phyloP scores from a whole-genome alignment of 1,284 basidiomycete species.

The Schizophyllum commune region DNA sequence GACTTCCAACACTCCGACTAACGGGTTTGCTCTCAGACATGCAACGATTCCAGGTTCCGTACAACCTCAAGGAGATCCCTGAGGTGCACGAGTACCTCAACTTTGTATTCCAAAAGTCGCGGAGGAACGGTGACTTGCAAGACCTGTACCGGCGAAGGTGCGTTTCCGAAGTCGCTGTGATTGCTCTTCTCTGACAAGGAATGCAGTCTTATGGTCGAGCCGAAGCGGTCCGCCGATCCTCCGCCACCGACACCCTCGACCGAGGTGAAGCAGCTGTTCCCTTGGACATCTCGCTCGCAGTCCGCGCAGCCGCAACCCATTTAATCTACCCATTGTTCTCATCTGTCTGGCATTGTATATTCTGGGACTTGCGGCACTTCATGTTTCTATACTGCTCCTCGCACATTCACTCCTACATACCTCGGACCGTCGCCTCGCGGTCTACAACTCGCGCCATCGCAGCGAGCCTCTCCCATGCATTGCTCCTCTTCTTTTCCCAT shows the following conservation, averaged over 20 bases:
- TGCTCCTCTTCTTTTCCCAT: neutral
- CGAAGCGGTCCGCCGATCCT: slow-evolving; percentile 66
- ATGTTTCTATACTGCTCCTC: slow-evolving; percentile 16
- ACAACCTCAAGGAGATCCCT: slow-evolving; percentile 74
- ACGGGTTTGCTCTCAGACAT: slow-evolving; percentile 49
- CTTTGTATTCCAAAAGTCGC: slow-evolving; percentile 63
- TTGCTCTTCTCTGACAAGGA: slow-evolving; percentile 7
- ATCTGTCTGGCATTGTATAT: slow-evolving; percentile 15
- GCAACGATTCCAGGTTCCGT: slow-evolving; percentile 88
- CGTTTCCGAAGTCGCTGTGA: slow-evolving; percentile 13
- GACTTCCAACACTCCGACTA: too few relatives aligned
- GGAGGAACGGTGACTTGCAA: slow-evolving; percentile 67
- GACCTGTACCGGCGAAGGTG: slow-evolving; percentile 78
- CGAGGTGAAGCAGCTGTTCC: slow-evolving; percentile 69
- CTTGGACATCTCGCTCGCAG: slow-evolving; percentile 59
- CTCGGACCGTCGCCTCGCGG: slow-evolving; percentile 1
- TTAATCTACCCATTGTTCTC: slow-evolving; percentile 13
- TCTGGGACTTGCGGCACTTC: slow-evolving; percentile 8
- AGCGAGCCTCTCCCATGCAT: neutral
- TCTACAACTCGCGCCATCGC: neutral
- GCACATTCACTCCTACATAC: slow-evolving; percentile 7
- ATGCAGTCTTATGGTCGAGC: slow-evolving; percentile 67
- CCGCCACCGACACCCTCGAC: slow-evolving; percentile 37
- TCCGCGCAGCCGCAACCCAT: slow-evolving; percentile 21
- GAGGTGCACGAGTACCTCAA: slow-evolving; percentile 79